Evolutionary conservation across 116 monocot species (phyloP), one percentile per base, ranked within the genome.

Genomic region (Posidonia oceanica): DNA sequence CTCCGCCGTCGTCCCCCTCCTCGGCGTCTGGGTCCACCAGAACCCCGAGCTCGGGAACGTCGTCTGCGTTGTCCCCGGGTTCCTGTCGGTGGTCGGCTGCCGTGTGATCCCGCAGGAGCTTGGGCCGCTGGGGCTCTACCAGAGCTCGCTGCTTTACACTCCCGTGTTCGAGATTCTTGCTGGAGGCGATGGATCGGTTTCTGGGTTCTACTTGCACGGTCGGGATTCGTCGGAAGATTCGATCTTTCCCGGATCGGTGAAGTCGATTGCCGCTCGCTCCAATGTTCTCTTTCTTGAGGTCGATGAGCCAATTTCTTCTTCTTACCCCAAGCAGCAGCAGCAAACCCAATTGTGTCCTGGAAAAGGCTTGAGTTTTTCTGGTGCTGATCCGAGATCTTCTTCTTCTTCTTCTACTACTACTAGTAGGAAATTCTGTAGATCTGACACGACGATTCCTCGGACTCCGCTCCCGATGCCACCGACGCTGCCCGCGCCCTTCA

Each of bases 11-110:
- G 40, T 70, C 48, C 86, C 82, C 8, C 84, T 88, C 62, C 78
- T 84, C 67, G 81, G 84, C 54, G 21, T 93, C 63, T 93, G 93
- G 93, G 86, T 85, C 40, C 93, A 93, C 84, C 93, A 93, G 80
- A 93, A 93, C 76, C 93, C 93, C 10, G 93, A 93, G 72, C 84
- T 88, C 68, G 93, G 93, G 37, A 93, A 93, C 80, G 73, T 86
- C 39, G 93, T 93, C 58, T 59, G 36, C 76, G 76, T 80, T 40
- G 3, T 79, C 67, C 84, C 77, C 75, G 84, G 81, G 20, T 75
- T 76, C 78, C 71, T 78, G 59, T 88, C 93, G 40, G 59, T 93
- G 59, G 67, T 88, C 64, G 88, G 72, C 39, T 75, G 75, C 78
- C 77, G 93, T 54, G 64, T 86, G 56, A 82, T 93, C 52, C 93